These are phyloP conservation scores for Tylopilus intermedius DNA, from an alignment of 768 basidiomycete genomes.

Conservation along the genomic window DNA sequence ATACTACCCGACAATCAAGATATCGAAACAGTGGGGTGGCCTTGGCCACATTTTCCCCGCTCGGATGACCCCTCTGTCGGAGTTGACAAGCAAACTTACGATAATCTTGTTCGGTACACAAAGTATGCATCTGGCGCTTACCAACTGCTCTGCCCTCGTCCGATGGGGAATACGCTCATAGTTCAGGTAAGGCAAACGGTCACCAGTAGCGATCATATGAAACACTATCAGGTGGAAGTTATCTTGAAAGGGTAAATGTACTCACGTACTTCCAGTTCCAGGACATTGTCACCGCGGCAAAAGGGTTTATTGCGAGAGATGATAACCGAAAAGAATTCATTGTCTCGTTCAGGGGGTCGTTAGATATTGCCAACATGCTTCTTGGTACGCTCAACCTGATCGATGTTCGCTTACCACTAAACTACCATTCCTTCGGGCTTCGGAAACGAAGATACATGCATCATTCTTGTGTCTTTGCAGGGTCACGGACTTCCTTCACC, in stretches of 20 bases:
- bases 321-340: slow-evolving; percentile 39
- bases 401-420: not conserved
- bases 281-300: slow-evolving; percentile 34
- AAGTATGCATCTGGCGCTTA: slow-evolving; percentile 51
- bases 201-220: not conserved
- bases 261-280: slow-evolving; percentile 30
- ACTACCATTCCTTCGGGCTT: not conserved
- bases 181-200: slow-evolving; percentile 29
- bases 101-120: slow-evolving; percentile 41
- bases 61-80: slow-evolving; percentile 22
- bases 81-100: slow-evolving; percentile 35
- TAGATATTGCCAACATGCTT: slow-evolving; percentile 19
- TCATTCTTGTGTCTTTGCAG: slow-evolving; percentile 18
- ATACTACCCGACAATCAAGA: not conserved
- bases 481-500: slow-evolving; percentile 25
- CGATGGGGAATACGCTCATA: slow-evolving; percentile 44
- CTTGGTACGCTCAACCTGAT: slow-evolving; percentile 8
- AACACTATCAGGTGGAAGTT: not conserved
- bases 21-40: slow-evolving; percentile 2
- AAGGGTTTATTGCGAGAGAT: slow-evolving; percentile 44
- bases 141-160: slow-evolving; percentile 41
- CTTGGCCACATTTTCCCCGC: slow-evolving; percentile 25
- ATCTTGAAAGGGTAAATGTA: not conserved
- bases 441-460: slow-evolving; percentile 14
- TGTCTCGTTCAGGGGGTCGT: slow-evolving; percentile 39